Percentiles rank a stretch among this genome's conserved stretches.
phyloP scores from a whole-genome alignment of 768 basidiomycete species.

The Calocera cornea region DNA sequence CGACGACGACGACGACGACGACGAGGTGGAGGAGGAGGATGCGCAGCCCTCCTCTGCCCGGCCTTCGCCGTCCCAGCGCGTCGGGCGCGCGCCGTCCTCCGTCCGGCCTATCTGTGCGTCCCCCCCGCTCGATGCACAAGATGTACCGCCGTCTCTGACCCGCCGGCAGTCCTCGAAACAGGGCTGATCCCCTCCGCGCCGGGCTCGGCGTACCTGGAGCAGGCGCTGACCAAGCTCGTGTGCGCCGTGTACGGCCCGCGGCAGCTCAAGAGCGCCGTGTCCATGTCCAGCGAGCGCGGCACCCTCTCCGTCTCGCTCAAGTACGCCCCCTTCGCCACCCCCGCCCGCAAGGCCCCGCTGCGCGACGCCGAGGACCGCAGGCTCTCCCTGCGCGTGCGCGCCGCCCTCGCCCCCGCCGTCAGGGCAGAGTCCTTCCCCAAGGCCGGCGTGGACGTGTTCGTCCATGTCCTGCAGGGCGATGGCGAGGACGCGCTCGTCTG shows the following conservation, averaged over 20 bases:
- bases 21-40: no score
- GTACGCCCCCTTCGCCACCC: conserved; percentile 86
- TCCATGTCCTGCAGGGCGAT: conserved; percentile 84
- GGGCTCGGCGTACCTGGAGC: conserved; percentile 94
- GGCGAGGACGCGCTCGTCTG: conserved; percentile 81
- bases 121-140: conserved; percentile 8
- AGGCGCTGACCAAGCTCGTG: conserved; percentile 79
- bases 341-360: conserved; percentile 63
- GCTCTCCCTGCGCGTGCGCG: conserved; percentile 68
- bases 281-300: conserved; percentile 71
- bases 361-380: conserved; percentile 89
- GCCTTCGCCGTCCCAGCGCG: neutral
- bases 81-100: conserved; percentile 34
- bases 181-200: conserved; percentile 88
- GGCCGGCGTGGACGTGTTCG: conserved; percentile 79
- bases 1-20: no score
- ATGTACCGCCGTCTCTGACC: neutral
- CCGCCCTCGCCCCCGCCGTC: conserved; percentile 70
- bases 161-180: conserved; percentile 62
- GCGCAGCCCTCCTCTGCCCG: no score
- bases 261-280: conserved; percentile 56
- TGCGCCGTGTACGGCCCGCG: conserved; percentile 93
- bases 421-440: conserved; percentile 88
- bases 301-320: conserved; percentile 90
- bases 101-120: conserved; percentile 77